A percentile compares a stretch with the other conserved stretches of the same genome.
phyloP scores from a whole-genome alignment of 2,329 filamentous ascomycete species.

The Ophioceras dolichostomum region DNA sequence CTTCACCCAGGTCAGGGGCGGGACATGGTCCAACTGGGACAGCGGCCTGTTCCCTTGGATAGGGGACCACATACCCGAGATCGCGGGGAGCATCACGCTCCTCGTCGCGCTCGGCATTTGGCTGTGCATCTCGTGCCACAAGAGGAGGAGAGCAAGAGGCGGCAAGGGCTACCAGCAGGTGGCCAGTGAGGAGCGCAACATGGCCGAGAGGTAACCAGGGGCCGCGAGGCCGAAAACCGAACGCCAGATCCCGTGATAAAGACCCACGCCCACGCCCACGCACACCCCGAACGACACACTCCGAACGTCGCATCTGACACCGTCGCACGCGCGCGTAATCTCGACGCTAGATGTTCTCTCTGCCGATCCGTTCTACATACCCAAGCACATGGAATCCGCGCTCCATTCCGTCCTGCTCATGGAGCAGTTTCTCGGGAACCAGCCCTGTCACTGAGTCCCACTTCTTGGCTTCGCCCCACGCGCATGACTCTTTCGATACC shows the following conservation, averaged over 20 bases:
- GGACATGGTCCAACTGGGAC: slow-evolving; percentile 18
- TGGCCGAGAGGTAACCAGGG: not conserved
- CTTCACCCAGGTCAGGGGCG: slow-evolving; percentile 15
- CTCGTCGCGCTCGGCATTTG: not conserved
- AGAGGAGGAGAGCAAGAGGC: slow-evolving; percentile 1
- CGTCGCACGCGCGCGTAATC: too few species aligned
- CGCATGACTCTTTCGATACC: too few species aligned
- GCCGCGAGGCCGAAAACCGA: not conserved
- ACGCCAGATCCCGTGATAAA: not conserved
- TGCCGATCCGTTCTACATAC: not conserved
- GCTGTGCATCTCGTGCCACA: slow-evolving; percentile 2
- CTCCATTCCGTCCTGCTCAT: too few species aligned
- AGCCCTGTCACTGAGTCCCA: too few species aligned
- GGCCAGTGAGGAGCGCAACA: not conserved
- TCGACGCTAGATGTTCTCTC: too few species aligned
- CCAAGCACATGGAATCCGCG: not conserved
- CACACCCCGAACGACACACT: not conserved
- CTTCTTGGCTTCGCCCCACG: too few species aligned
- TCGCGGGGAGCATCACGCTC: slow-evolving; percentile 4
- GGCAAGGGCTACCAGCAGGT: not conserved
- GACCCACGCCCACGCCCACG: not conserved
- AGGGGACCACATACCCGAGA: slow-evolving; percentile 11
- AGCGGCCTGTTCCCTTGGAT: slow-evolving; percentile 15
- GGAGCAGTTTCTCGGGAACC: too few species aligned
- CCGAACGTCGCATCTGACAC: not conserved